Conservation (phyloP, 768 basidiomycete species). For the Mrakia gelida region DNA sequence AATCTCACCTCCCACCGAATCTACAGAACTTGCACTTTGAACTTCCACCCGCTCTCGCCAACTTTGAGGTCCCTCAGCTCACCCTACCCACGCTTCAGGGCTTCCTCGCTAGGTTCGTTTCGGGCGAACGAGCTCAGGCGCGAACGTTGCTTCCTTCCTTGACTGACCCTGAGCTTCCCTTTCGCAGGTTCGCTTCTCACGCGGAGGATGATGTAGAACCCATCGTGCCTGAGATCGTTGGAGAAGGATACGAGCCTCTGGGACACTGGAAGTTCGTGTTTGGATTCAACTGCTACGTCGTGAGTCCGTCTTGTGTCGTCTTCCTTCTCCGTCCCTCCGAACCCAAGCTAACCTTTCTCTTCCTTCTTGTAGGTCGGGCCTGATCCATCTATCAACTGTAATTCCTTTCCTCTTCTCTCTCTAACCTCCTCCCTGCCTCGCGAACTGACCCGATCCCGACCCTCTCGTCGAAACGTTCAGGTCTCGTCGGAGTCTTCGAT, state of each 20-base stretch:
- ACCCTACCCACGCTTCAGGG: neutral
- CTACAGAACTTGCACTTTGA: constrained; percentile 15
- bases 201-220: neutral
- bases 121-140: too few relatives aligned
- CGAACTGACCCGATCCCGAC: neutral
- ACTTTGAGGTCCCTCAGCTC: constrained; percentile 3
- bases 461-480: neutral
- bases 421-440: too few relatives aligned
- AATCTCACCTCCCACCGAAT: neutral
- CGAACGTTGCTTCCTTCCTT: neutral
- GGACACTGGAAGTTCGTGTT: constrained; percentile 17
- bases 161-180: neutral
- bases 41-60: constrained; percentile 4
- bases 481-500: constrained; percentile 7
- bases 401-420: neutral
- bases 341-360: neutral
- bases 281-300: constrained; percentile 18
- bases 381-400: constrained; percentile 3
- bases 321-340: neutral
- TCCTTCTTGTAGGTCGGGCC: constrained; percentile 9
- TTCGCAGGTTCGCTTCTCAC: neutral
- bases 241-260: constrained; percentile 1
- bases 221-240: constrained; percentile 4
- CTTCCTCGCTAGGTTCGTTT: constrained; percentile 6
- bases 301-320: neutral